phyloP scores from a whole-genome alignment of 805 yeast species.

The Candida caryicola region DNA sequence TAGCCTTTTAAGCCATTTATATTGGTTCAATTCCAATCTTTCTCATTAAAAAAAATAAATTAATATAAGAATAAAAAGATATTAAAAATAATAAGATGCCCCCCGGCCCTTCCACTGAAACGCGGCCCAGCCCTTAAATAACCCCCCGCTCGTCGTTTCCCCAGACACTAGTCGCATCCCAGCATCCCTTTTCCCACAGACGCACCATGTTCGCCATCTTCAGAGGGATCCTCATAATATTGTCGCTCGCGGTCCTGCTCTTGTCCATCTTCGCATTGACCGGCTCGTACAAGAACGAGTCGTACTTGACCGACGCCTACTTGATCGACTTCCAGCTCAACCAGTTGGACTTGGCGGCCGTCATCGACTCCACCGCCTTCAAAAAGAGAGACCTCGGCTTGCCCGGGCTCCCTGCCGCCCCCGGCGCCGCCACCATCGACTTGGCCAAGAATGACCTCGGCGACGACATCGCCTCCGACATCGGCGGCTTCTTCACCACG shows the following conservation, averaged over 20 bases:
- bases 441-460: background rate
- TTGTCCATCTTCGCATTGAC: slow-evolving; percentile 35
- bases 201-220: slow-evolving; percentile 24
- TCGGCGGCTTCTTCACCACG: slow-evolving; percentile 8
- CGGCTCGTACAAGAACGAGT: slow-evolving; percentile 36
- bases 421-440: background rate
- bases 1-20: too few species aligned
- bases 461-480: slow-evolving; percentile 4
- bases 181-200: background rate
- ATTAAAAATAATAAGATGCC: too few species aligned
- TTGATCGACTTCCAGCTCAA: slow-evolving; percentile 35
- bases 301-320: slow-evolving; percentile 34
- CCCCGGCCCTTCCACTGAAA: too few species aligned
- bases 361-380: slow-evolving; percentile 19
- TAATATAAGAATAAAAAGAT: too few species aligned
- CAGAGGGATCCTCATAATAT: slow-evolving; percentile 29
- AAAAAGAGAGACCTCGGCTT: slow-evolving; percentile 2
- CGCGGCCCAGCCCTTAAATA: too few species aligned
- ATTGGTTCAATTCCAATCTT: too few species aligned
- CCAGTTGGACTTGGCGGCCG: slow-evolving; percentile 28
- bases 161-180: too few species aligned
- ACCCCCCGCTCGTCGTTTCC: too few species aligned
- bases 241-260: slow-evolving; percentile 30
- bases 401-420: slow-evolving; percentile 1
- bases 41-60: too few species aligned